Conservation (phyloP, 768 basidiomycete genomes). For the Mycena filopes region DNA sequence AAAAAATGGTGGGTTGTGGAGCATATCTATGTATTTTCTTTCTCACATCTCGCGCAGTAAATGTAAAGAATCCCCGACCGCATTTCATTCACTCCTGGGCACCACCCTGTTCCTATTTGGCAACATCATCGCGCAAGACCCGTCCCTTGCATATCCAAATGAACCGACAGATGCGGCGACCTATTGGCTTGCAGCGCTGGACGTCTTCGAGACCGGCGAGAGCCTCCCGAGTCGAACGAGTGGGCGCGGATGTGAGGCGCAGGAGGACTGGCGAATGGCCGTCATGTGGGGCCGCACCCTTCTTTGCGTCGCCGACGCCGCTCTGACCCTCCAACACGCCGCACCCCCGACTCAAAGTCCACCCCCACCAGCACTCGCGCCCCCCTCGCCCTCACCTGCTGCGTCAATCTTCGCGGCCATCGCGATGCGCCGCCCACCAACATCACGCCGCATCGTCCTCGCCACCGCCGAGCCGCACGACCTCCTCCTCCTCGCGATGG, state of each 20-base stretch:
- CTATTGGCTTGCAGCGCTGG: constrained; percentile 75
- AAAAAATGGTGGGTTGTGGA: constrained; percentile 29
- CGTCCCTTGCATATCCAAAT: constrained; percentile 60
- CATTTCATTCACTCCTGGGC: constrained; percentile 74
- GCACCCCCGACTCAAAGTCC: constrained; percentile 34
- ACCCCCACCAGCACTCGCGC: constrained; percentile 42
- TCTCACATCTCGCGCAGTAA: constrained; percentile 38
- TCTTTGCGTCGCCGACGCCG: constrained; percentile 67
- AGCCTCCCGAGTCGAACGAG: constrained; percentile 60
- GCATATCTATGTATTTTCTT: background rate
- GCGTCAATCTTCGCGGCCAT: constrained; percentile 65
- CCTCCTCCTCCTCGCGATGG: constrained; percentile 69
- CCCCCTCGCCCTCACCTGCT: constrained; percentile 53
- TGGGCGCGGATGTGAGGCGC: constrained; percentile 43
- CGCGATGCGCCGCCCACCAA: constrained; percentile 58
- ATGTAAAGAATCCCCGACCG: constrained; percentile 64
- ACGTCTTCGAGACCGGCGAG: constrained; percentile 77
- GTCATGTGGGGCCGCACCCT: constrained; percentile 75
- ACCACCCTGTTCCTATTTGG: constrained; percentile 73
- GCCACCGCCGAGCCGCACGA: constrained; percentile 56
- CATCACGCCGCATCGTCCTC: constrained; percentile 60
- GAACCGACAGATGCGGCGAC: constrained; percentile 63
- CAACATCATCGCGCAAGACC: constrained; percentile 64
- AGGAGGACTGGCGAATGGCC: constrained; percentile 77
- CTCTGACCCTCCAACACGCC: constrained; percentile 42